These are phyloP conservation scores for Botrytis fragariae DNA, from an alignment of 2,329 filamentous ascomycete species.

Conservation along the genomic window DNA sequence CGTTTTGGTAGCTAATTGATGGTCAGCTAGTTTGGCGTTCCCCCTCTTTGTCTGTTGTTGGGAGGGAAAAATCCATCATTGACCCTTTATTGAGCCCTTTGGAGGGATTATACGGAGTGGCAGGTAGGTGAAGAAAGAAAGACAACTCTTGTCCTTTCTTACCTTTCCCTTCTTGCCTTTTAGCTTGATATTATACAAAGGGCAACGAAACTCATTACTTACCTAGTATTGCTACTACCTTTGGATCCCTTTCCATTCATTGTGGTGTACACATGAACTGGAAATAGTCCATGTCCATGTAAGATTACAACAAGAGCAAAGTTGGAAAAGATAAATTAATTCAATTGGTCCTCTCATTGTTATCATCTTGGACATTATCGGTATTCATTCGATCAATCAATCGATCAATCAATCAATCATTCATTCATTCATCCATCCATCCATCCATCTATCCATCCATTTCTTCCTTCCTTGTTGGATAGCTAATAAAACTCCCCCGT, in stretches of 20 bases:
- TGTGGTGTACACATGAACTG: no score
- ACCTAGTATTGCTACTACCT: no score
- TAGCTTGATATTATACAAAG: not conserved
- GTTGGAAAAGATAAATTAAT: not conserved
- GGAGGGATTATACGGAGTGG: no score
- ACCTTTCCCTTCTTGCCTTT: no score
- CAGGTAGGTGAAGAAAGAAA: not conserved
- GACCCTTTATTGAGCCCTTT: not conserved
- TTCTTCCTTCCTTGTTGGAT: not conserved
- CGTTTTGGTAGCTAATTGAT: not conserved
- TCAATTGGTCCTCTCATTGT: not conserved
- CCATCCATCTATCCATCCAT: not conserved
- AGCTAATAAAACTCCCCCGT: not conserved
- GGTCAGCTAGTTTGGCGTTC: not conserved
- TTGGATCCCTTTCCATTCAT: no score
- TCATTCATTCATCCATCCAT: not conserved
- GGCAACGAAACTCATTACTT: no score
- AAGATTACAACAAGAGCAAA: not conserved
- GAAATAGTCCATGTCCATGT: not conserved
- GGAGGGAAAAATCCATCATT: not conserved
- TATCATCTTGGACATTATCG: not conserved
- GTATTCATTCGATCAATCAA: not conserved
- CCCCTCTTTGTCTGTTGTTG: not conserved
- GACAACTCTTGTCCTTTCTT: not conserved
- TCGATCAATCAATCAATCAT: not conserved